Evolutionary conservation across 148 eudicot species (phyloP), one percentile per base, ranked within the genome.

Genomic region (Arctostaphylos glauca): DNA sequence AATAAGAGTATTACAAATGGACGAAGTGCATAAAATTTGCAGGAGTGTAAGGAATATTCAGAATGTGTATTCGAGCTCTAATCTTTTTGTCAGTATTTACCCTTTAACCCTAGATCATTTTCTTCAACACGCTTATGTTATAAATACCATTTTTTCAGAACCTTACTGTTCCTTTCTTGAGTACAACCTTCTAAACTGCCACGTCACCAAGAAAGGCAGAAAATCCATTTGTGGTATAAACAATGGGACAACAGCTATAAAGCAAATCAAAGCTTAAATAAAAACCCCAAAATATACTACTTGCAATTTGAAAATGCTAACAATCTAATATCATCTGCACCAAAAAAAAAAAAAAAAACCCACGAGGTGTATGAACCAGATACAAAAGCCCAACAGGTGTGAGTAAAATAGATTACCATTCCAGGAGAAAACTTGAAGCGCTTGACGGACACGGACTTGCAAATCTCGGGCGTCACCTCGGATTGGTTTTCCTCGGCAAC

Each of bases 381-480:
- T 0, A 18, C 23, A 19, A 59, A 18, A 59, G 25, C 64, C 64
- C 64, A 62, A 62, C 38, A 43, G 73, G 2, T 48, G 64, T 15
- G 76, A 43, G 62, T 8, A 43, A 71, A 58, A 15, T 2, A 50
- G 54, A 80, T 79, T 90, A 95, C 99, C 99, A 94, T 94, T 82
- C 98, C 94, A n/a, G 99, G 99, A 0, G 99, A 96, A 82, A 96
- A 94, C 84, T 94, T 96, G 89, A 92, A 89, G 47, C 99, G 97
- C 77, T 93, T 94, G 64, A 82, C 86, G 0, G 90, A 81, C 41
- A 83, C 71, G 0, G 74, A 82, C 81, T 94, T 92, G 53, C 88
- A 84, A 81, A 89, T 79, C 78, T 92, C 97, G 12, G 98, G 99
- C 16, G 98, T 87, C 81, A 86, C 90, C 49, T 91, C 95, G 14